phyloP scores from a whole-genome alignment of 176 grass and related monocot species.

The Elaeis guineensis region DNA sequence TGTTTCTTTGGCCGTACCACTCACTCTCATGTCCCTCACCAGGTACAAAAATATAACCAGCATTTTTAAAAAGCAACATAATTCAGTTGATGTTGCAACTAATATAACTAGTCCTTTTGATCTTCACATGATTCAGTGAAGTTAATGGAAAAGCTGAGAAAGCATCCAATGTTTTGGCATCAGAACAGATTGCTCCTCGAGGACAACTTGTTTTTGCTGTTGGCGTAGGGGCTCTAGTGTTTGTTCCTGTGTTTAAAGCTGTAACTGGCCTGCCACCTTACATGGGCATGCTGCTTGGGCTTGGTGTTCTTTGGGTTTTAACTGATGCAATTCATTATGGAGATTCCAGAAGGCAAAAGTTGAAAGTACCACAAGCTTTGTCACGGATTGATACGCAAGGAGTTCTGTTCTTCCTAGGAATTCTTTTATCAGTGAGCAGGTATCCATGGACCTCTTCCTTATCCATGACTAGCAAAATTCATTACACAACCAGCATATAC shows the following conservation, averaged over 20 bases:
- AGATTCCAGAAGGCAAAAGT: constrained; percentile 60
- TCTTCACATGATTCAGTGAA: constrained; percentile 45
- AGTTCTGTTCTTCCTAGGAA: constrained; percentile 90
- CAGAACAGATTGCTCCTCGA: constrained; percentile 90
- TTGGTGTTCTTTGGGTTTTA: constrained; percentile 83
- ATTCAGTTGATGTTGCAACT: background rate
- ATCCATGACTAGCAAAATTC: background rate
- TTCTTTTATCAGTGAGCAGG: constrained; percentile 80
- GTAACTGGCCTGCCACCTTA: constrained; percentile 87
- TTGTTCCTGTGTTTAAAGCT: constrained; percentile 80
- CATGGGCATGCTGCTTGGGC: constrained; percentile 85
- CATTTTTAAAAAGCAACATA: constrained; percentile 3
- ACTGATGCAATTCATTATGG: constrained; percentile 94
- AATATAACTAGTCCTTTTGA: background rate
- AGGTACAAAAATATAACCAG: constrained; percentile 47
- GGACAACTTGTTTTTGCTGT: constrained; percentile 80
- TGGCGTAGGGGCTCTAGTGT: constrained; percentile 71
- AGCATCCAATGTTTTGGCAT: constrained; percentile 46
- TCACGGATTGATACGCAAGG: constrained; percentile 93
- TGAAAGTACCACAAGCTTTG: constrained; percentile 90
- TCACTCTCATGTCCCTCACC: constrained; percentile 77
- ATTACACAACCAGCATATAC: too few relatives aligned
- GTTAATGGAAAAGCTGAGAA: constrained; percentile 54
- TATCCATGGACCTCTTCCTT: constrained; percentile 8
- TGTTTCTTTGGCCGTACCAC: constrained; percentile 64